Evolutionary conservation across 176 grass and related monocot species (phyloP).

Genomic region (Carex parvula): DNA sequence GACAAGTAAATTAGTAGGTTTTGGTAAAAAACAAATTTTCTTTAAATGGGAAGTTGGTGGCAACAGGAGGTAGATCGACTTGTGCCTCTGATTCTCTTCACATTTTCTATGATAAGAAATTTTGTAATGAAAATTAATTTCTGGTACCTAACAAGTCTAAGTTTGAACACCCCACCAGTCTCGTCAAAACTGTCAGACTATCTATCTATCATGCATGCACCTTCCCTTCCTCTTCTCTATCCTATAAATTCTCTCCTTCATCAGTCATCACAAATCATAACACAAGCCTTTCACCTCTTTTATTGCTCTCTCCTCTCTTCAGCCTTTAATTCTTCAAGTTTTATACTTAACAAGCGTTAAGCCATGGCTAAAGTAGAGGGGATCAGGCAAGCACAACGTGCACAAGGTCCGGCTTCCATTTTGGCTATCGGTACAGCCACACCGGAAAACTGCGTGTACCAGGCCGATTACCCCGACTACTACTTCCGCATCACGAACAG

Average conservation of each 20-base stretch:
- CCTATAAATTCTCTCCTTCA: constrained; percentile 8
- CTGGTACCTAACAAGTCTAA: not conserved
- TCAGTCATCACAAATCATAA: not conserved
- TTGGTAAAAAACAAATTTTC: not conserved
- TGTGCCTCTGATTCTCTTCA: constrained; percentile 1
- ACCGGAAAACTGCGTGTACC: constrained; percentile 11
- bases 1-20: not conserved
- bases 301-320: not conserved
- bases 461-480: constrained; percentile 26
- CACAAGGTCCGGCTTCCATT: constrained; percentile 14
- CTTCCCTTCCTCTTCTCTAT: not conserved
- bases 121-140: not conserved
- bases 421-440: constrained; percentile 31
- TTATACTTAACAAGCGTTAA: not conserved
- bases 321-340: not conserved
- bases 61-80: not conserved
- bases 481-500: constrained; percentile 35
- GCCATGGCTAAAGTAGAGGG: constrained; percentile 25
- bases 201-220: not conserved
- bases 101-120: not conserved
- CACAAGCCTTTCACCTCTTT: not conserved
- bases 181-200: not conserved
- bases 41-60: not conserved
- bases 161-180: not conserved
- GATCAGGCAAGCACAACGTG: constrained; percentile 30